Percentiles rank a stretch among this genome's conserved stretches.
Evolutionary conservation across 805 yeast genomes (phyloP).

Genomic region (Myxozyma neglecta): DNA sequence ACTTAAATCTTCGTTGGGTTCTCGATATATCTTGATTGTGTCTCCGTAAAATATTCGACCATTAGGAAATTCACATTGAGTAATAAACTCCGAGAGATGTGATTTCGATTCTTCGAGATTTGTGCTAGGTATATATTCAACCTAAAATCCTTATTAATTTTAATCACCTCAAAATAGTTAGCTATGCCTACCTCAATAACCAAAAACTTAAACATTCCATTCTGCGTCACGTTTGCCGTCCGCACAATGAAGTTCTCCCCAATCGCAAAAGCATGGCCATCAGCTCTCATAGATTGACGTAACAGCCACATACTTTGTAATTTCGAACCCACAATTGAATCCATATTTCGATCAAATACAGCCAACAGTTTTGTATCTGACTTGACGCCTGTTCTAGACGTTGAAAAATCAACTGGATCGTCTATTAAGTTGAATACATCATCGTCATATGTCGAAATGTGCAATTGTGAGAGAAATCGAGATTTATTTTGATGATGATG

Average conservation of each 20-base stretch:
- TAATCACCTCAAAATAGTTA: not conserved
- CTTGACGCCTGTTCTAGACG: not conserved
- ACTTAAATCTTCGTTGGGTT: not conserved
- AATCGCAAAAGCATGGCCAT: constrained; percentile 65
- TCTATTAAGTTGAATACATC: constrained; percentile 39
- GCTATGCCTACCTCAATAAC: constrained; percentile 18
- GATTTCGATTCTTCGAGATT: constrained; percentile 9
- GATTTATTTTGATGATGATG: not conserved
- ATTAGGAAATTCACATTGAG: constrained; percentile 12
- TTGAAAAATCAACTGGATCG: constrained; percentile 34
- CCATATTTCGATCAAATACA: constrained; percentile 59
- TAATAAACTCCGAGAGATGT: constrained; percentile 7
- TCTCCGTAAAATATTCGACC: constrained; percentile 24
- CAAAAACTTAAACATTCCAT: constrained; percentile 59
- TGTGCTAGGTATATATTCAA: constrained; percentile 15
- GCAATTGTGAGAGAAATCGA: constrained; percentile 38
- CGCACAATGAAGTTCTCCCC: constrained; percentile 50
- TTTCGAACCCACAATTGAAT: constrained; percentile 54
- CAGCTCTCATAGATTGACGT: constrained; percentile 70
- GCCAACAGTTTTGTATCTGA: constrained; percentile 31
- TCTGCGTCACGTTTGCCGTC: constrained; percentile 69
- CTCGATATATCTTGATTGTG: constrained; percentile 4
- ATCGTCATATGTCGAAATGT: constrained; percentile 37
- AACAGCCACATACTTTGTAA: constrained; percentile 69
- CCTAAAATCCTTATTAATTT: not conserved